Conservation (phyloP, 148 eudicot genomes). For the Vaccinium macrocarpon region DNA sequence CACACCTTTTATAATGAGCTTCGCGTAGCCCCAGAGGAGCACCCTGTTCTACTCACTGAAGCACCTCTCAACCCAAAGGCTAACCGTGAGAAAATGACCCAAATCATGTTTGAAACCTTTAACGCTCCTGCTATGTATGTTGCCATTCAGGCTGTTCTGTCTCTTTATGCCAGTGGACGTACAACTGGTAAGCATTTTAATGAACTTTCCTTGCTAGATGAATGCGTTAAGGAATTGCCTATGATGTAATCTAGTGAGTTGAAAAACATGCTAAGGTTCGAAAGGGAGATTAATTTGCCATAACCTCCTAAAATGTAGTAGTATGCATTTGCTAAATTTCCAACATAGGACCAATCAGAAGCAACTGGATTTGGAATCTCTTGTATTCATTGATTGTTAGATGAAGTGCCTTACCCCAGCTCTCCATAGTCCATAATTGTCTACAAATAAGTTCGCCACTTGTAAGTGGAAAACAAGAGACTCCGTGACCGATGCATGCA, state of each 20-base stretch:
- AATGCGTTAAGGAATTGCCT: not conserved
- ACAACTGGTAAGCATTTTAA: constrained; percentile 21
- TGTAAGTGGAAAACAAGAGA: not conserved
- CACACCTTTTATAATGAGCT: constrained; percentile 25
- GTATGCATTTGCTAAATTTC: not conserved
- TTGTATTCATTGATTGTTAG: not conserved
- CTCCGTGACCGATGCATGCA: not conserved
- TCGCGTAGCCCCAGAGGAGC: constrained; percentile 29
- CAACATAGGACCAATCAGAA: not conserved
- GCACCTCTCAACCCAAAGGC: constrained; percentile 31
- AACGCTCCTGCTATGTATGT: constrained; percentile 27
- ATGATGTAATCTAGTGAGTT: not conserved
- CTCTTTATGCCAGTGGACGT: constrained; percentile 28
- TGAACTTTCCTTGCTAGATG: not conserved
- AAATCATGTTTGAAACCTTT: constrained; percentile 26
- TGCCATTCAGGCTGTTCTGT: constrained; percentile 28
- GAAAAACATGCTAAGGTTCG: not conserved
- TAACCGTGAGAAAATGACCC: constrained; percentile 29
- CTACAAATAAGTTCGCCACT: not conserved
- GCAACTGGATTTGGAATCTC: not conserved
- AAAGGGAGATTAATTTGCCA: not conserved
- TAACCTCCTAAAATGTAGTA: not conserved
- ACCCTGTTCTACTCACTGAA: constrained; percentile 28
- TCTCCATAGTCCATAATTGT: not conserved
- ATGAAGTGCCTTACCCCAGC: not conserved